Conservation (phyloP, 176 grass and related monocot genomes). For the Hordeum vulgare region DNA sequence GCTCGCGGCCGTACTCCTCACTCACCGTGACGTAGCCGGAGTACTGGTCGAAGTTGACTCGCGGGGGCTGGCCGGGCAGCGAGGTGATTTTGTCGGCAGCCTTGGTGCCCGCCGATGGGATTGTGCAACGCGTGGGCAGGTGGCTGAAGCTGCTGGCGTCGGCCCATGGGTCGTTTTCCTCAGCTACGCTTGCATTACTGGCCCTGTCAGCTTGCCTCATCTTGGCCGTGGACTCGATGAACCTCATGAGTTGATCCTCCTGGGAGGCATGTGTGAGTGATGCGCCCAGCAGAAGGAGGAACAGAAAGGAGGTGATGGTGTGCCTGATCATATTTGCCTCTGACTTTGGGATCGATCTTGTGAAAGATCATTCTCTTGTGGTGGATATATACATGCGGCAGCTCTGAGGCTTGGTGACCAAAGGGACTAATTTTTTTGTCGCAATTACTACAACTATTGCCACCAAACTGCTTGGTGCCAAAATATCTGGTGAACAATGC, state of each 20-base stretch:
- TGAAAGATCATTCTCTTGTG: neutral
- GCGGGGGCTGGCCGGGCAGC: conserved; percentile 38
- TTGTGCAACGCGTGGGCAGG: neutral
- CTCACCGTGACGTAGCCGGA: conserved; percentile 48
- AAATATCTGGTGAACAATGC: neutral
- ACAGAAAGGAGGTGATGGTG: neutral
- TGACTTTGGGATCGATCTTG: neutral
- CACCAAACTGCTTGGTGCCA: neutral
- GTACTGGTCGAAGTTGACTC: conserved; percentile 42
- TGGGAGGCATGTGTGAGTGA: conserved; percentile 8
- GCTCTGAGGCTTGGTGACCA: neutral
- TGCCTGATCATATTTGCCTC: neutral
- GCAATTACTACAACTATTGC: neutral
- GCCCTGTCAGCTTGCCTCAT: neutral
- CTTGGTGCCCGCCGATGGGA: neutral
- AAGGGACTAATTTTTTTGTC: neutral
- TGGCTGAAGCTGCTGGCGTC: neutral
- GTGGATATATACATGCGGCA: neutral
- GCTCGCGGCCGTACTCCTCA: conserved; percentile 3
- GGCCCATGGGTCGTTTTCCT: neutral
- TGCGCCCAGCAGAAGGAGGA: neutral
- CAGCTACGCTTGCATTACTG: neutral
- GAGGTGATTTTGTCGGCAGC: conserved; percentile 21
- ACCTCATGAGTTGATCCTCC: conserved; percentile 14
- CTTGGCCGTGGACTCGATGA: conserved; percentile 9